Base-by-base conservation (phyloP, 345 rosid species). In the Hypericum androsaemum region DNA sequence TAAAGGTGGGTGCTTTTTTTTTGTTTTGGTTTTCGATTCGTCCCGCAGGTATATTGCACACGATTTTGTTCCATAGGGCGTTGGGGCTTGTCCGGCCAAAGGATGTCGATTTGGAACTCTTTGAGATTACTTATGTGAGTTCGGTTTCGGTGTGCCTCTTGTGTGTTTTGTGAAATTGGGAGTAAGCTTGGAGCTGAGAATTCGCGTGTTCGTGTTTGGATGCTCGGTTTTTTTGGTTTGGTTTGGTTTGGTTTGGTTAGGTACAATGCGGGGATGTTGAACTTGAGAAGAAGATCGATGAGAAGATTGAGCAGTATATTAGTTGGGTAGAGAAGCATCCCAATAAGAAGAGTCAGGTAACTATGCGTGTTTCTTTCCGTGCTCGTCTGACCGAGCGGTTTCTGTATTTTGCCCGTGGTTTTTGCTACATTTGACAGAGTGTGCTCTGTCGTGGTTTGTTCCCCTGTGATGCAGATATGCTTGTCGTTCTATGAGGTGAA, bases 301-400 rank as follows among this genome's bases (percentile, higher is more conserved):
- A 92, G 61, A 92, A 78, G 79, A 83, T 88, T 56, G 98, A 92
- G 41, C 94, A 88, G 7, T 85, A 83, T 68, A 69, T 92, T 32
- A 77, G 69, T 70, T 85, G 94, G 96, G 94, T 81, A 6, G 96
- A 85, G 71, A 92, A 85, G 69, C 98, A 84, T 37, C 95, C 95
- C 0, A 92, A 88, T 77, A 88, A 88, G 80, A 92, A 88, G 73
- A 85, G 83, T 64, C 96, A 88, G 95, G 98, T 84, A 22, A 22
- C 32, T 84, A 7, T 39, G 8, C 22, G 46, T 64, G 32, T 22
- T 49, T 59, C 54, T 13, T 37, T 14, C 7, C 11, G 10, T 36
- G 11, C 45, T 47, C 28, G 12, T 40, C 10, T 41, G 22, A 35
- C 43, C 60, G 0, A 13, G 8, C 10, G 13, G 59, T 22, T 59